Conservation (phyloP, 139 green algal genomes). For the Yamagishiella unicocca region DNA sequence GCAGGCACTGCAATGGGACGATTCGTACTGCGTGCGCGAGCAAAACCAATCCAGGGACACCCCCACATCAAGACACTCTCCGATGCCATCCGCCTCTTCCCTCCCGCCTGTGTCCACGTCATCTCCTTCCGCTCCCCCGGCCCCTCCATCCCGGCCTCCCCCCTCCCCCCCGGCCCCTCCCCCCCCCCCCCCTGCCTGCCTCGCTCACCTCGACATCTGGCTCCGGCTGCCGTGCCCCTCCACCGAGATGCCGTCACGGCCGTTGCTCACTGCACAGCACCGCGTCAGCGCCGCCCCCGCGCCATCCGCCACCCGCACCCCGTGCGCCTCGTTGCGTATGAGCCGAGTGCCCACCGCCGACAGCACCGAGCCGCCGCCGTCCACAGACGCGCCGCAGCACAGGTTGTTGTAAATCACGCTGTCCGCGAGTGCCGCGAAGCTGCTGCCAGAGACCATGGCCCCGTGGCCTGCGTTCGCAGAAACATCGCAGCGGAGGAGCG, state of each 20-base stretch:
- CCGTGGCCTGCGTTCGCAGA: slow-evolving; percentile 39
- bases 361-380: background rate
- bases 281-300: background rate
- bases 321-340: slow-evolving; percentile 24
- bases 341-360: background rate
- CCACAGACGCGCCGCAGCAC: background rate
- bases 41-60: no score
- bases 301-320: background rate
- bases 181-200: background rate
- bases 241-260: slow-evolving; percentile 37
- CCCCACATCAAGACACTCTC: no score
- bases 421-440: background rate
- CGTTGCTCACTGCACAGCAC: background rate
- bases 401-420: slow-evolving; percentile 46
- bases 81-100: no score
- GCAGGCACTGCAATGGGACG: no score
- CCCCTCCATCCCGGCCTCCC: no score
- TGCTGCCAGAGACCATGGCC: background rate
- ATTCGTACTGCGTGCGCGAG: no score
- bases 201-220: background rate
- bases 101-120: no score
- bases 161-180: no score
- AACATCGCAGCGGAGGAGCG: slow-evolving; percentile 17
- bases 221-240: slow-evolving; percentile 15
- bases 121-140: no score